Evolutionary conservation across 2,329 filamentous ascomycete species (phyloP).

Genomic region (Daldinia sp.): DNA sequence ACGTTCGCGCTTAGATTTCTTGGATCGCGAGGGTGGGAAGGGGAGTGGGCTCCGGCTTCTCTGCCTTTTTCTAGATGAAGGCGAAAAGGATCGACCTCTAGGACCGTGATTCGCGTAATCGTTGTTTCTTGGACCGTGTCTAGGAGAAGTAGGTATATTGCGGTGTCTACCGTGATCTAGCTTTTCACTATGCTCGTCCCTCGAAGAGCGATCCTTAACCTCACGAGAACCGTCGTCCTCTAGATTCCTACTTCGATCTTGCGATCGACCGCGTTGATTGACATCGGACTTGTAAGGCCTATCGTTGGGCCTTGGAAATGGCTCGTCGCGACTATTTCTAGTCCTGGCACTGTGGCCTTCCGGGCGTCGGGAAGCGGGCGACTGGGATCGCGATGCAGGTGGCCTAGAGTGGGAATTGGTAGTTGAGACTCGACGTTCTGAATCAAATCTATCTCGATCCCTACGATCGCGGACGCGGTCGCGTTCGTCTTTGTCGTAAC

Average conservation of each 20-base stretch:
- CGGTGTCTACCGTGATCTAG: conserved; percentile 44
- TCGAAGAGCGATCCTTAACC: conserved; percentile 31
- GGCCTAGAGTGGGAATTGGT: conserved; percentile 33
- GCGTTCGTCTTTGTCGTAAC: conserved; percentile 41
- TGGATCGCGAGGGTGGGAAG: conserved; percentile 49
- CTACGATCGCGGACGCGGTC: conserved; percentile 40
- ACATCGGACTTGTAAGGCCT: conserved; percentile 47
- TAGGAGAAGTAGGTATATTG: conserved; percentile 43
- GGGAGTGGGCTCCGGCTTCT: conserved; percentile 54
- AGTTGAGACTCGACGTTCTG: conserved; percentile 38
- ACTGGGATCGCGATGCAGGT: conserved; percentile 37
- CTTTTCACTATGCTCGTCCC: conserved; percentile 32
- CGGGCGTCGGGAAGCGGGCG: conserved; percentile 38
- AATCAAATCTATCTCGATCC: conserved; percentile 49
- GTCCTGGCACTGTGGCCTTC: conserved; percentile 39
- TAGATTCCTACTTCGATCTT: conserved; percentile 51
- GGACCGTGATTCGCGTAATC: conserved; percentile 47
- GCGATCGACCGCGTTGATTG: conserved; percentile 51
- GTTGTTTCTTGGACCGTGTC: conserved; percentile 47
- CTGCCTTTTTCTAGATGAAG: conserved; percentile 52
- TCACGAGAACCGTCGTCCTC: conserved; percentile 38
- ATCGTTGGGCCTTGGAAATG: conserved; percentile 46
- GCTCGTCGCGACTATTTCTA: conserved; percentile 37
- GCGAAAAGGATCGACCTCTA: conserved; percentile 48
- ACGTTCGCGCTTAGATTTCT: conserved; percentile 53